phyloP scores from a whole-genome alignment of 2,329 filamentous ascomycete species.

The Boeremia exigua region DNA sequence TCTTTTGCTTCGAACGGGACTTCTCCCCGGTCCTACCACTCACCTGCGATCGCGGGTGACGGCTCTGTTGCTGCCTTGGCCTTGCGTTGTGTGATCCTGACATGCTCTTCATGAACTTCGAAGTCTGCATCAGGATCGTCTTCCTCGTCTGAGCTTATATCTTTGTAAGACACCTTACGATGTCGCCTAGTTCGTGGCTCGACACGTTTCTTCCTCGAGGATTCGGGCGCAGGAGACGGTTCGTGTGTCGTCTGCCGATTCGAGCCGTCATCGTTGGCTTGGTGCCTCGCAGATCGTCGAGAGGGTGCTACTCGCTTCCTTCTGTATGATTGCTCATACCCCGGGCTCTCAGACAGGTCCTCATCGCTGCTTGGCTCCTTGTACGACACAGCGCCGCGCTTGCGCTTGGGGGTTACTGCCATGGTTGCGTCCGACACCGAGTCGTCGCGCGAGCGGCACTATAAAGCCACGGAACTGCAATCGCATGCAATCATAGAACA shows the following conservation, averaged over 20 bases:
- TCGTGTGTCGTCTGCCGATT: constrained; percentile 13
- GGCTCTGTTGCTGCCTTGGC: constrained; percentile 11
- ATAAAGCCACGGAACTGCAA: constrained; percentile 1
- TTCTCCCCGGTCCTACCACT: neutral
- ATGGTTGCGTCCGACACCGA: constrained; percentile 21
- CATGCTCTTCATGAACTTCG: constrained; percentile 24
- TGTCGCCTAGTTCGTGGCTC: constrained; percentile 20
- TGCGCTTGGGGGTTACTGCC: constrained; percentile 43
- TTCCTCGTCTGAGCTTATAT: constrained; percentile 41
- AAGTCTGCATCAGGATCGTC: constrained; percentile 38
- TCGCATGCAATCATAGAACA: constrained; percentile 10
- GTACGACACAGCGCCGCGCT: constrained; percentile 45
- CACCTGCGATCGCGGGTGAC: constrained; percentile 20
- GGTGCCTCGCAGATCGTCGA: constrained; percentile 36
- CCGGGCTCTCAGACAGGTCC: constrained; percentile 31
- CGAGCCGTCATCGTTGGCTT: constrained; percentile 20
- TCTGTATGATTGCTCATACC: constrained; percentile 10
- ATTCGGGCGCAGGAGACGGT: constrained; percentile 7
- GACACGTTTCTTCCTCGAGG: constrained; percentile 4
- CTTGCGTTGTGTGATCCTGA: constrained; percentile 18
- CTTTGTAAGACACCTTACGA: constrained; percentile 40
- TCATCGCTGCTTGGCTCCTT: constrained; percentile 46
- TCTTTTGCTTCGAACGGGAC: constrained; percentile 19
- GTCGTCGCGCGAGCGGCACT: neutral
- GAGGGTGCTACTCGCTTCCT: constrained; percentile 29